These are phyloP conservation scores for Neonectria ditissima DNA, from an alignment of 2,329 filamentous ascomycete species.

Conservation along the genomic window DNA sequence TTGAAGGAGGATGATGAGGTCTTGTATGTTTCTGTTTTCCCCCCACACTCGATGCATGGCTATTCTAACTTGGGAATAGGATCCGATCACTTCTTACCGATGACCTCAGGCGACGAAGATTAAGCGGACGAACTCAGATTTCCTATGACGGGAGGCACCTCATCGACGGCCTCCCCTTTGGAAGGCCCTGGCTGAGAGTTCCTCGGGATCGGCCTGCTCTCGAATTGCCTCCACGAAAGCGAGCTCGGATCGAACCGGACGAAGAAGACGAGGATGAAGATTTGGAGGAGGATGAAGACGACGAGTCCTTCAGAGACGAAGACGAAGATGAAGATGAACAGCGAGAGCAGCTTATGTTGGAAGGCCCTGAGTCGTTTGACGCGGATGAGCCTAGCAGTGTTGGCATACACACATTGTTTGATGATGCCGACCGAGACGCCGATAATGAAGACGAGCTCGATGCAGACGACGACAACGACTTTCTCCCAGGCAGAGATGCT, in stretches of 20 bases:
- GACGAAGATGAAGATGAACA: slow-evolving; percentile 48
- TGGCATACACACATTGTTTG: slow-evolving; percentile 33
- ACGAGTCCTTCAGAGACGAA: slow-evolving; percentile 53
- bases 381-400: slow-evolving; percentile 35
- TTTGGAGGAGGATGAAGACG: slow-evolving; percentile 42
- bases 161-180: slow-evolving; percentile 87
- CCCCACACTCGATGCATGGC: not conserved
- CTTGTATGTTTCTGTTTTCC: slow-evolving; percentile 64
- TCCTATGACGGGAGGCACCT: slow-evolving; percentile 81
- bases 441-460: slow-evolving; percentile 32
- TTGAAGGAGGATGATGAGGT: slow-evolving; percentile 88
- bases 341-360: slow-evolving; percentile 48
- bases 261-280: slow-evolving; percentile 49
- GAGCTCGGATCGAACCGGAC: slow-evolving; percentile 62
- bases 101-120: slow-evolving; percentile 77
- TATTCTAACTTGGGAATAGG: slow-evolving; percentile 55
- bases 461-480: slow-evolving; percentile 48
- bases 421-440: slow-evolving; percentile 35
- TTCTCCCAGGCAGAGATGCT: slow-evolving; percentile 34
- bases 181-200: slow-evolving; percentile 74
- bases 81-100: slow-evolving; percentile 82
- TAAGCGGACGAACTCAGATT: slow-evolving; percentile 86
- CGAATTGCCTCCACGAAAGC: slow-evolving; percentile 80
- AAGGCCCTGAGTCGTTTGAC: slow-evolving; percentile 41
- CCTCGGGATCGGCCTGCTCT: slow-evolving; percentile 73